Evolutionary conservation across 805 yeast species (phyloP), one percentile per base, ranked within the genome.

Genomic region (Suhomyces xylopsoci): DNA sequence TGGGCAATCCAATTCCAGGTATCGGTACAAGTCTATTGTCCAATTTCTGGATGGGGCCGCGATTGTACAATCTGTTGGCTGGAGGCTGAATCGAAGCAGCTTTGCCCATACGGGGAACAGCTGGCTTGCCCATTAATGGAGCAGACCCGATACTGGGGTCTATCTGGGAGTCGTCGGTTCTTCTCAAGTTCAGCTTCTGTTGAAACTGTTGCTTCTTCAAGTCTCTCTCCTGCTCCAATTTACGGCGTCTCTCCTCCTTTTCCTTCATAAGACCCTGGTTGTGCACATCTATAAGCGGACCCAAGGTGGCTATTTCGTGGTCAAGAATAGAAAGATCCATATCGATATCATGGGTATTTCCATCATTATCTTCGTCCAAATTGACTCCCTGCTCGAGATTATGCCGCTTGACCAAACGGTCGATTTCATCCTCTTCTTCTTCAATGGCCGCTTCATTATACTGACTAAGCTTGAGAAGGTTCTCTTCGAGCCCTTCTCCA

Each of bases 11-110:
- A 42, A 42, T 20, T 10, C 22, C 22, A 9, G 42, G 24, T 5
- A 42, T 42, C 6, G 62, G 52, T 14, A 62, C 57, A n/a, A 67
- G 51, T 44, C 67, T 58, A 41, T 54, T 56, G 53, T 66, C 69
- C 15, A 61, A 58, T 14, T 53, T 53, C 43, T 52, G 62, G 8
- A 58, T 56, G 26, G 53, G 58, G 7, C 64, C 65, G 20, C 60
- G 41, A 47, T 36, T 70, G 54, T 74, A 75, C 6, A 71, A 50
- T 47, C 75, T 60, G 50, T 71, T 70, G 6, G 76, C 64, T 2
- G 78, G 77, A 7, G 79, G 79, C 54, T 74, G 79, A 17, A 75
- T 74, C 17, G 77, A 66, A 17, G 79, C 79, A 5, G 77, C 76
- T 51, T 73, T 73, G 3, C 79, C 79, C 79, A 75, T 74, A 50